These are phyloP conservation scores for Citrullus amarus DNA, from an alignment of 306 rosid species.

Conservation along the genomic window DNA sequence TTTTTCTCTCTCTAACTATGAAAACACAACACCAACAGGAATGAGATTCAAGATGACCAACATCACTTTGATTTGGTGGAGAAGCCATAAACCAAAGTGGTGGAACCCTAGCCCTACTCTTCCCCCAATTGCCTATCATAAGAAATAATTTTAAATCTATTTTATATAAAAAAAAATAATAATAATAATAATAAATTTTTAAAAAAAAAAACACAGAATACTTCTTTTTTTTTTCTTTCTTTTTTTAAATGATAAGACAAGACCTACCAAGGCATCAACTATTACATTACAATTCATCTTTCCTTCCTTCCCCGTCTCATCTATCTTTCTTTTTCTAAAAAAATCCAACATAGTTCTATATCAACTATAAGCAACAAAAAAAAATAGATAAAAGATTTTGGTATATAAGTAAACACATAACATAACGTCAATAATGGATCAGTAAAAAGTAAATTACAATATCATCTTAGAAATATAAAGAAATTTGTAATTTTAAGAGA, in stretches of 20 bases:
- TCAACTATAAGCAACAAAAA: too few species aligned
- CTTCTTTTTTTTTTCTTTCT: neutral
- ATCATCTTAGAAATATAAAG: too few species aligned
- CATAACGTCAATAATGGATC: too few species aligned
- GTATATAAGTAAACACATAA: neutral
- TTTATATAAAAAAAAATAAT: too few species aligned
- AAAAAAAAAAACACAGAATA: neutral
- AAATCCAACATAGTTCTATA: neutral
- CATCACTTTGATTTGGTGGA: constrained; percentile 5
- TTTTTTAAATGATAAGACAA: neutral
- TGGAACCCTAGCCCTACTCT: neutral
- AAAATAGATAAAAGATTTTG: neutral
- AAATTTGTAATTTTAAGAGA: too few species aligned
- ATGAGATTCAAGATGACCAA: constrained; percentile 4
- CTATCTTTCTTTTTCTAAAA: neutral
- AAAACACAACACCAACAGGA: neutral
- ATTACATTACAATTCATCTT: constrained; percentile 1
- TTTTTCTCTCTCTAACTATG: neutral
- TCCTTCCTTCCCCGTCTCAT: neutral
- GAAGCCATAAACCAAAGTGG: constrained; percentile 7
- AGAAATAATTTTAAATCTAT: neutral
- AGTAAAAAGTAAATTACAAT: too few species aligned
- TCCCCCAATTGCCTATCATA: neutral
- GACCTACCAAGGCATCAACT: neutral
- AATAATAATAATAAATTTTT: too few species aligned